Base-by-base conservation (phyloP, 2,329 filamentous ascomycete genomes). In the Clonostachys byssicola region DNA sequence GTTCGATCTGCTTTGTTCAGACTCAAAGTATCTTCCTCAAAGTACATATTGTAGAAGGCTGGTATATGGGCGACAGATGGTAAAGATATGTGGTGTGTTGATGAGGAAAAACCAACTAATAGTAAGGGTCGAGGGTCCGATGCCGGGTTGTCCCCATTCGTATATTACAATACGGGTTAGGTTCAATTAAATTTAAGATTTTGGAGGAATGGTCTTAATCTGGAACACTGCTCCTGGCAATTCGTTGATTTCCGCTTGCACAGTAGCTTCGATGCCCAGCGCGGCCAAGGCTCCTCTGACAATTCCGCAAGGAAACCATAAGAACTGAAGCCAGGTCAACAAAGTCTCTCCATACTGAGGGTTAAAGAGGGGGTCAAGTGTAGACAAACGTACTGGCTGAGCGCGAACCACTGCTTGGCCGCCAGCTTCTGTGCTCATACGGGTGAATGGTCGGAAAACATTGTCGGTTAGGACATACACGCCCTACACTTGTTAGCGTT, bases 391-490 rank as follows among this genome's bases (percentile, higher is more conserved):
- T 79, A 95, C 90, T 54, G 88, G 86, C 62, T 95, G 89, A 23
- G 91, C 91, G 57, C 84, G 78, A 17, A 79, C 70, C 43, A 92
- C 78, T 14, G 86, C 88, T 61, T 89, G 85, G 12, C 85, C 84
- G 39, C 86, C 81, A 16, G 82, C 75, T 57, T 92, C 86, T 54
- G 91, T 88, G 60, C 88, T 92, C 92, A 97, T 96, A 43, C 91
- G 81, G 35, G 84, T 80, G 55, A 99, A 86, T 0, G 92, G 92
- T 43, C 89, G 86, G 71, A 99, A 99, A 10, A 86, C 75, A 63
- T 91, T 91, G 69, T 99, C 94, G 13, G 92, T 97, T 45, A 99
- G 74, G 40, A 99, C 94, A 66, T 96, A 99, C 56, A 97, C 91
- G 44, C 94, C 94, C 85, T 89, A 49, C 16, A 34, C 14, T 20